These are phyloP conservation scores for Luffa aegyptiaca DNA, from an alignment of 306 rosid genomes.

Conservation along the genomic window DNA sequence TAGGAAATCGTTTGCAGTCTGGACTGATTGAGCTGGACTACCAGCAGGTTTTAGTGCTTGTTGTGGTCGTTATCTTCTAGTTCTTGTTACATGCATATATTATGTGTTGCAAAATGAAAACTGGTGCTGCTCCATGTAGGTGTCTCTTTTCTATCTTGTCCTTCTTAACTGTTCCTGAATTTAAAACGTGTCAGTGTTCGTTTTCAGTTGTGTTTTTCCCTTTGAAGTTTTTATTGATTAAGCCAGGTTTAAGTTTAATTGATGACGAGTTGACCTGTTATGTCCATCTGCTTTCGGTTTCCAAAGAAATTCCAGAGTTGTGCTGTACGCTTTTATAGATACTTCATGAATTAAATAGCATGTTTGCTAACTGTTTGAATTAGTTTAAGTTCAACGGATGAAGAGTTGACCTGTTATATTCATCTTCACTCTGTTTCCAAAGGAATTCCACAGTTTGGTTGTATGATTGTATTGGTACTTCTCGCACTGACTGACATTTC, in stretches of 20 bases:
- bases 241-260: not conserved
- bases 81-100: not conserved
- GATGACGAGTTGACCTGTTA: constrained; percentile 6
- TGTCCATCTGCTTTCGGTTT: not conserved
- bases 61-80: not conserved
- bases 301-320: not conserved
- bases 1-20: not conserved
- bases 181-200: not conserved
- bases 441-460: not conserved
- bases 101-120: not conserved
- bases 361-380: not conserved
- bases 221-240: not conserved
- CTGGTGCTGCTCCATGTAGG: not conserved
- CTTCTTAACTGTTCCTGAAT: not conserved
- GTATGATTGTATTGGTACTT: not conserved
- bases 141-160: not conserved
- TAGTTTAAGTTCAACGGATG: not conserved
- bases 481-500: not conserved
- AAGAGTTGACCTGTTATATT: constrained; percentile 4
- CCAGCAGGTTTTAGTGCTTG: not conserved
- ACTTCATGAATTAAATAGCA: not conserved
- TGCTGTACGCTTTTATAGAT: not conserved
- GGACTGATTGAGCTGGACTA: constrained; percentile 6
- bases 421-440: not conserved
- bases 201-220: not conserved